phyloP scores from a whole-genome alignment of 2,329 filamentous ascomycete species.

The Chrysoporthe cubensis region DNA sequence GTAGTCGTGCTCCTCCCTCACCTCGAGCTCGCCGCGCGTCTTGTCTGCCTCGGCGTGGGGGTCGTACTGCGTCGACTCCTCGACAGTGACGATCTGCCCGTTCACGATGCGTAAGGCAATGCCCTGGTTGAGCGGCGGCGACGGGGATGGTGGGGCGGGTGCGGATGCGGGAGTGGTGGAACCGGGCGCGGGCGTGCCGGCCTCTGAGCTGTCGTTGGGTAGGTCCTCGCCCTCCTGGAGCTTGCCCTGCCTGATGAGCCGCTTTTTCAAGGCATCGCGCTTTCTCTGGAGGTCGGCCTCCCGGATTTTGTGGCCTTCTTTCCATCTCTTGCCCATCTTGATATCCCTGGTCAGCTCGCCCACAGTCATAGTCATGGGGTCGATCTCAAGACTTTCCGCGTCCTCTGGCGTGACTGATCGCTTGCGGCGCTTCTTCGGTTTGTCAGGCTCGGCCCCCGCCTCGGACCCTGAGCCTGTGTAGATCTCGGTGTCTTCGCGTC shows the following conservation, averaged over 20 bases:
- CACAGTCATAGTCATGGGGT: constrained; percentile 71
- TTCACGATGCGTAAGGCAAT: constrained; percentile 64
- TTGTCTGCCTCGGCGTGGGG: constrained; percentile 65
- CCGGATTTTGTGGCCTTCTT: constrained; percentile 62
- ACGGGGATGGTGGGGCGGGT: constrained; percentile 30
- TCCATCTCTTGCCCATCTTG: constrained; percentile 62
- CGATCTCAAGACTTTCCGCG: constrained; percentile 65
- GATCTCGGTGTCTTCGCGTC: constrained; percentile 8
- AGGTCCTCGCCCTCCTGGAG: constrained; percentile 23
- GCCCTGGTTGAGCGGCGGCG: constrained; percentile 21
- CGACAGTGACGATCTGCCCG: constrained; percentile 73
- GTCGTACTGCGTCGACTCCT: constrained; percentile 69
- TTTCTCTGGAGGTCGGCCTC: constrained; percentile 75
- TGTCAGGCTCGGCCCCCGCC: constrained; percentile 28
- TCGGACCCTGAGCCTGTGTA: constrained; percentile 1
- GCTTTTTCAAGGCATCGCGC: constrained; percentile 41
- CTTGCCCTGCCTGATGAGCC: constrained; percentile 26
- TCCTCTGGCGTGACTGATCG: constrained; percentile 65
- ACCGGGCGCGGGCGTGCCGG: constrained; percentile 25
- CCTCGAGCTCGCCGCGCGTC: constrained; percentile 57
- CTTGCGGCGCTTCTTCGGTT: constrained; percentile 39
- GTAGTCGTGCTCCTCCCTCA: constrained; percentile 78
- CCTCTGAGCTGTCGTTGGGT: constrained; percentile 28
- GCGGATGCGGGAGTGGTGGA: constrained; percentile 30
- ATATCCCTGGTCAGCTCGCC: constrained; percentile 72